A percentile compares a stretch with the other conserved stretches of the same genome.
Evolutionary conservation across 257 asterid species (phyloP).

Genomic region (Solanum rostratum): DNA sequence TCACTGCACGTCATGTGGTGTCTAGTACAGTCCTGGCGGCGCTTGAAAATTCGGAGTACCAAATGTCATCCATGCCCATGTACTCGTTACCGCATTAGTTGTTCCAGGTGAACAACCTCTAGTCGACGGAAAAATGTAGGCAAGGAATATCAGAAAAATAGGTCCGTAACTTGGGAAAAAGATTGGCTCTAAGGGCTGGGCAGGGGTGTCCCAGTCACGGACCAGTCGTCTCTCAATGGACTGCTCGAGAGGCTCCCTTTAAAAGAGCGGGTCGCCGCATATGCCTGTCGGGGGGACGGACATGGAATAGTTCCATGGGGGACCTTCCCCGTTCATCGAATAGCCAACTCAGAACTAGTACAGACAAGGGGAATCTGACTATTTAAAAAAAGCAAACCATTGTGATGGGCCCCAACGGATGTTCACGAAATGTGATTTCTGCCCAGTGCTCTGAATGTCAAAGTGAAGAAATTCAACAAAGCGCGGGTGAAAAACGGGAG

Average conservation of each 20-base stretch:
- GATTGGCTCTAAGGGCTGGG: not conserved
- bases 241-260: no score
- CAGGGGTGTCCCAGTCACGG: not conserved
- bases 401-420: slow-evolving; percentile 62
- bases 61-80: slow-evolving; percentile 43
- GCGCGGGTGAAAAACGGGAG: no score
- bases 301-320: no score
- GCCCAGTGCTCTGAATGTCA: slow-evolving; percentile 26
- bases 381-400: slow-evolving; percentile 56
- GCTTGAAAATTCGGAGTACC: slow-evolving; percentile 65
- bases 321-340: no score
- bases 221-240: no score
- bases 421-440: slow-evolving; percentile 60
- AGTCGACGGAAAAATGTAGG: not conserved
- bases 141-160: not conserved
- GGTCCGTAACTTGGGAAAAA: not conserved
- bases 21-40: slow-evolving; percentile 66
- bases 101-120: not conserved
- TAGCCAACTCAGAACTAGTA: no score
- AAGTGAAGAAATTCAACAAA: no score
- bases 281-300: no score
- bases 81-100: slow-evolving; percentile 26
- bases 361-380: slow-evolving; percentile 43
- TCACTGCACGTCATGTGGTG: slow-evolving; percentile 67
- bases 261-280: no score